Conservation (phyloP, 1,284 basidiomycete species). For the Mycena citricolor region DNA sequence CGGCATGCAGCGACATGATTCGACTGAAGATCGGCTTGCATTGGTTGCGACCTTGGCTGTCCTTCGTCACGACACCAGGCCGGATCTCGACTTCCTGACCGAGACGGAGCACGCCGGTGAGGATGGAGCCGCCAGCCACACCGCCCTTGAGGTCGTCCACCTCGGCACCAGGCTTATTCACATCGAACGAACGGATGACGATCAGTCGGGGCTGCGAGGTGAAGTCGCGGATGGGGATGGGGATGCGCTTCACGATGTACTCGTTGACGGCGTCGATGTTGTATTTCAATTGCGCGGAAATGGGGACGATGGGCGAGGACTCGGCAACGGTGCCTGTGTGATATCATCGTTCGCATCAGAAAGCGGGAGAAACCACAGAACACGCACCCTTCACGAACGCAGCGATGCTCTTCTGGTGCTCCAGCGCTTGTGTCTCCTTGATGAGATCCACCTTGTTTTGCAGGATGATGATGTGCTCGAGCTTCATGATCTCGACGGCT, state of each 20-base stretch:
- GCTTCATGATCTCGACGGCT: conserved; percentile 99
- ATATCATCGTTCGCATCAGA: conserved; percentile 6
- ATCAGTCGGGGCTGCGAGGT: conserved; percentile 89
- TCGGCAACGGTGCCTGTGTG: conserved; percentile 89
- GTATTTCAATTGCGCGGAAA: conserved; percentile 97
- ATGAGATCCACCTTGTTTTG: conserved; percentile 98
- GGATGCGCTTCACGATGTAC: conserved; percentile 96
- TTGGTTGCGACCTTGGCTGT: conserved; percentile 84
- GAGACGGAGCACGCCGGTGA: conserved; percentile 88
- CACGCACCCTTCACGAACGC: conserved; percentile 88
- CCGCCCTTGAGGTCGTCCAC: conserved; percentile 98
- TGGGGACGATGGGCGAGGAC: conserved; percentile 95
- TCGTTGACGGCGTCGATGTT: conserved; percentile 99
- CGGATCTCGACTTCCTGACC: conserved; percentile 97
- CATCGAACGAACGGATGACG: conserved; percentile 99
- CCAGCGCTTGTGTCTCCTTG: conserved; percentile 86
- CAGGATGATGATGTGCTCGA: conserved; percentile 96
- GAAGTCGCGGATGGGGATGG: conserved; percentile 93
- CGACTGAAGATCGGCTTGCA: conserved; percentile 94
- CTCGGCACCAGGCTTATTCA: conserved; percentile 98
- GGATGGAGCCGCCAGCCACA: conserved; percentile 95
- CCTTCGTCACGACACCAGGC: conserved; percentile 96
- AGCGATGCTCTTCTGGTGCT: conserved; percentile 91
- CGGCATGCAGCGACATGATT: conserved; percentile 91
- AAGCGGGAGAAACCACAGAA: not conserved